Base-by-base conservation (phyloP, 2,329 filamentous ascomycete species). In the Trichoderma citrinoviride region DNA sequence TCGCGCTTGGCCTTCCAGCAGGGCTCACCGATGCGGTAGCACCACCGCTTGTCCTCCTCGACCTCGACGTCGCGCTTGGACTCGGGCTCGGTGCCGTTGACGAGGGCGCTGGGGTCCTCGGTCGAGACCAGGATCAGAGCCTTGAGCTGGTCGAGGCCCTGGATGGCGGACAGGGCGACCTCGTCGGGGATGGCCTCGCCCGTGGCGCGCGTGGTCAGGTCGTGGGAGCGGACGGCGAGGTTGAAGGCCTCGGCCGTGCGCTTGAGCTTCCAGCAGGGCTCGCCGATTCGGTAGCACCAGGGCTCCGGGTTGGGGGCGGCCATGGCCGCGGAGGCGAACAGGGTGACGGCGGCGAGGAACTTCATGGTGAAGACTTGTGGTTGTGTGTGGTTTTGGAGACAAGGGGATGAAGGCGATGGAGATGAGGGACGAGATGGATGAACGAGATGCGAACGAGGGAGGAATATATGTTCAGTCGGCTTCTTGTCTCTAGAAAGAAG, bases 1-100 rank as follows among this genome's bases (percentile, higher is more conserved):
- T 76, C 78, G 67, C 78, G 79, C 72, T 78, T 78, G 49, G 3
- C 75, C 67, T 72, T 77, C 72, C 73, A 75, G 75, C 77, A 79
- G 0, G 70, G 63, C 67, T 74, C 65, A 47, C 77, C 75, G n/a
- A 67, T 66, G 37, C 67, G 68, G 8, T 25, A 67, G 70, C 75
- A 76, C 70, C 70, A 72, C 14, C 64, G 56, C 56, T 61, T 55
- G 4, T 58, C 43, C 53, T 56, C 44, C 23, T 50, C 17, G 52
- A 46, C 72, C 7, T n/a, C 23, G 15, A 17, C 47, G 17, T 17
- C 4, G n/a, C 63, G 47, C 37, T 53, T 55, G 23, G 33, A 14
- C 46, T 50, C 15, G 29, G 77, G 70, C 25, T 67, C 65, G 61
- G 80, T 75, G 21, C 65, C 66, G 62, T 64, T 49, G 33, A 12